Conservation (phyloP, 345 rosid genomes). For the Carallia pectinifolia region DNA sequence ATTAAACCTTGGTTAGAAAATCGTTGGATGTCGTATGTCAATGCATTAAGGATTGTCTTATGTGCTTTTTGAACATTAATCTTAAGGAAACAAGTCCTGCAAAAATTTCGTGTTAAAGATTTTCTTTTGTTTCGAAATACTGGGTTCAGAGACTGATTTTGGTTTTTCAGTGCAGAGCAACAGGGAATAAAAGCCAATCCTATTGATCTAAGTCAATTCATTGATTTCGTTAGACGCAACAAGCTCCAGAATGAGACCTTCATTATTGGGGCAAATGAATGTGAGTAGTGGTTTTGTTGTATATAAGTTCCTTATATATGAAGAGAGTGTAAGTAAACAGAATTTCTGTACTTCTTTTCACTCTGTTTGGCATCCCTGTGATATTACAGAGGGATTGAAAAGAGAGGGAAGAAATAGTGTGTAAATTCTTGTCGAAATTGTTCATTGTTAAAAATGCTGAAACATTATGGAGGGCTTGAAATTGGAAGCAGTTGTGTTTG, state of each 20-base stretch:
- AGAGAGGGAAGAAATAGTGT: too few species aligned
- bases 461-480: too few species aligned
- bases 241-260: slow-evolving; percentile 65
- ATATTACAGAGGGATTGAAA: too few species aligned
- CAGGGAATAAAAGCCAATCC: slow-evolving; percentile 69
- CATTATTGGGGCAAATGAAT: slow-evolving; percentile 66
- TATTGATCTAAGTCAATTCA: slow-evolving; percentile 50
- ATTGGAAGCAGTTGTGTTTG: too few species aligned
- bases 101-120: background rate
- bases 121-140: background rate
- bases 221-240: slow-evolving; percentile 63
- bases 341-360: background rate
- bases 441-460: too few species aligned
- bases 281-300: slow-evolving; percentile 36
- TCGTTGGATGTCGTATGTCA: too few species aligned
- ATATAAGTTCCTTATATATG: background rate
- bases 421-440: too few species aligned
- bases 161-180: slow-evolving; percentile 55
- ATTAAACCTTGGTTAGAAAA: too few species aligned
- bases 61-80: background rate
- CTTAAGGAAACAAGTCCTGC: background rate
- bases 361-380: too few species aligned
- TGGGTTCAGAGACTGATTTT: slow-evolving; percentile 22
- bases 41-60: background rate
- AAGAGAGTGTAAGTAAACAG: background rate